Evolutionary conservation across 1,284 basidiomycete species (phyloP).

Genomic region (Cutaneotrichosporon mucoides): DNA sequence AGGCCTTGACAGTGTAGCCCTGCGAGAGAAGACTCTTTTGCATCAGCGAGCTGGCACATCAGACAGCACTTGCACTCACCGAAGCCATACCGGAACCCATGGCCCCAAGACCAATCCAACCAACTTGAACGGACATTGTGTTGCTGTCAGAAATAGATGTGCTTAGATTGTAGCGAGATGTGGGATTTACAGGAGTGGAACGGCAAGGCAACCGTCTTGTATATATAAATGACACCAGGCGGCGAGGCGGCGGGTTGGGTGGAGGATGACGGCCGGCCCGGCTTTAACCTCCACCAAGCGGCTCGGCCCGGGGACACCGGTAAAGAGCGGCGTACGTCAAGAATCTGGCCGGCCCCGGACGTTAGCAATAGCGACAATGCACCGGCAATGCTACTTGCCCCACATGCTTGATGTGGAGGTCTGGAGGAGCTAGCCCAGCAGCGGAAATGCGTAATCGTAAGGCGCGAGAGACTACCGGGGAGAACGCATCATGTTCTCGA

Average conservation of each 20-base stretch:
- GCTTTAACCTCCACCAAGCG: background rate
- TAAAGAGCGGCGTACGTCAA: background rate
- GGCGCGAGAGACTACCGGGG: too few relatives aligned
- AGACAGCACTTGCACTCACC: slow-evolving; percentile 16
- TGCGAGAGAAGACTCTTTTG: slow-evolving; percentile 27
- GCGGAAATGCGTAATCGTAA: too few relatives aligned
- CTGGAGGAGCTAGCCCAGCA: too few relatives aligned
- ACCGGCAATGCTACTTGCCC: too few relatives aligned
- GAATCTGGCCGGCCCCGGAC: background rate
- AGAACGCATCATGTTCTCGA: too few relatives aligned
- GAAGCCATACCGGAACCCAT: slow-evolving; percentile 42
- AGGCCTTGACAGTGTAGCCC: slow-evolving; percentile 36
- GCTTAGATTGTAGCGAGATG: background rate
- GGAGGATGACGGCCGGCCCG: background rate
- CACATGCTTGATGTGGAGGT: too few relatives aligned
- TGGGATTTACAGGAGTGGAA: background rate
- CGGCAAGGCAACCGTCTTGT: background rate
- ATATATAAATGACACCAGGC: background rate
- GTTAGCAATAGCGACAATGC: too few relatives aligned
- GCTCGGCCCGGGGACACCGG: background rate
- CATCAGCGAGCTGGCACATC: too few relatives aligned
- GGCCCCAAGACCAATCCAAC: slow-evolving; percentile 43
- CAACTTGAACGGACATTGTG: slow-evolving; percentile 18
- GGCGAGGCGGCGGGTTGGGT: background rate
- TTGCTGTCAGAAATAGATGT: too few relatives aligned